A percentile compares a stretch with the other conserved stretches of the same genome.
These are phyloP conservation scores for Astrothelium subdiscretum DNA, from an alignment of 495 filamentous ascomycete species.

Conservation along the genomic window DNA sequence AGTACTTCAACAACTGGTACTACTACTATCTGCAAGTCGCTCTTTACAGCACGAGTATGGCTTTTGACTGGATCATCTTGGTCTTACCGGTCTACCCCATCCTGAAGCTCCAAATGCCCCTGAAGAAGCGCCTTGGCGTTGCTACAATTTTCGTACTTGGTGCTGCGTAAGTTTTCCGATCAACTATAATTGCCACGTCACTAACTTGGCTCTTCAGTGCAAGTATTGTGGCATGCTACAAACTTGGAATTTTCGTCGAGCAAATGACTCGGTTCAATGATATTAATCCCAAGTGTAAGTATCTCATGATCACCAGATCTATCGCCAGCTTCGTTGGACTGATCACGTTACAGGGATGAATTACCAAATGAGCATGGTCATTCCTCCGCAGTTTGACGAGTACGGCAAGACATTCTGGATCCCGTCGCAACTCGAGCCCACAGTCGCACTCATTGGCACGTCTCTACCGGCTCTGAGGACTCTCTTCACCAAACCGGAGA, in stretches of 20 bases:
- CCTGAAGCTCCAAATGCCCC: slow-evolving; percentile 13
- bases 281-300: neutral
- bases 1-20: slow-evolving; percentile 13
- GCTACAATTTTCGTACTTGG: slow-evolving; percentile 20
- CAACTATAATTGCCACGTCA: neutral
- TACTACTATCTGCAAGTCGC: slow-evolving; percentile 5
- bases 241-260: slow-evolving; percentile 14
- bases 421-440: slow-evolving; percentile 19
- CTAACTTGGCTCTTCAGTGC: slow-evolving; percentile 10
- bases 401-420: slow-evolving; percentile 25
- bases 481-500: neutral
- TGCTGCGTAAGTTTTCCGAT: slow-evolving; percentile 2
- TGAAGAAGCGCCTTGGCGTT: slow-evolving; percentile 16
- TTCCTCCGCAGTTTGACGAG: slow-evolving; percentile 18
- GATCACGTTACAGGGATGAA: slow-evolving; percentile 4
- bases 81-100: slow-evolving; percentile 19
- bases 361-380: slow-evolving; percentile 10
- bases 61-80: slow-evolving; percentile 19
- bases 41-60: slow-evolving; percentile 19
- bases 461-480: slow-evolving; percentile 18
- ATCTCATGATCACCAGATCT: neutral
- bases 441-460: slow-evolving; percentile 21
- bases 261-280: neutral
- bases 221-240: slow-evolving; percentile 18
- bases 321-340: neutral